phyloP scores from a whole-genome alignment of 257 asterid genomes.

The Rauvolfia tetraphylla region DNA sequence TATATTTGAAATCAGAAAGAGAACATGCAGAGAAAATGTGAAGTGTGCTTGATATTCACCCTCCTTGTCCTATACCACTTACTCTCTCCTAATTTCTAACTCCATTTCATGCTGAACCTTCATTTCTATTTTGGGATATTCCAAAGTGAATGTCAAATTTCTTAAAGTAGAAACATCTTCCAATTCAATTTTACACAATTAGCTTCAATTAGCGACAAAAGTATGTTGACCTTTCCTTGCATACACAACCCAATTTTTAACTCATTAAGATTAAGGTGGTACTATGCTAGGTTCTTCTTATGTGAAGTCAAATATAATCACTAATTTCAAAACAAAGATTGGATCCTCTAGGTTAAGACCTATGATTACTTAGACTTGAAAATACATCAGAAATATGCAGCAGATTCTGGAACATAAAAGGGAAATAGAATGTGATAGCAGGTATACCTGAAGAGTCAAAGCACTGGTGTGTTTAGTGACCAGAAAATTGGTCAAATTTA shows the following conservation, averaged over 20 bases:
- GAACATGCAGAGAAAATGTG: not conserved
- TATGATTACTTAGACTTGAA: not conserved
- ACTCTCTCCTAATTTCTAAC: not conserved
- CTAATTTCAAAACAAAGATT: not conserved
- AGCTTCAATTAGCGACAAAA: not conserved
- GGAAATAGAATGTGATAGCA: conserved; percentile 8
- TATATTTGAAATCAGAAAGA: not conserved
- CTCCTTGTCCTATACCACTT: not conserved
- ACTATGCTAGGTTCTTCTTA: not conserved
- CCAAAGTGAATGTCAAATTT: not conserved
- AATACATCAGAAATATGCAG: not conserved
- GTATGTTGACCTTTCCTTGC: not conserved
- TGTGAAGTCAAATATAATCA: not conserved
- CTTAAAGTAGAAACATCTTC: not conserved
- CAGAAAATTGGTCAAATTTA: conserved; percentile 64
- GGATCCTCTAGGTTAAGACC: not conserved
- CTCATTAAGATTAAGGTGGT: conserved; percentile 1
- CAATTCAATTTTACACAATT: not conserved
- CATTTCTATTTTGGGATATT: not conserved
- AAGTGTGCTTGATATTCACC: not conserved
- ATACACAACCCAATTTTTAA: not conserved
- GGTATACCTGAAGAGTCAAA: conserved; percentile 56
- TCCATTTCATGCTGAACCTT: not conserved
- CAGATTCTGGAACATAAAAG: not conserved
- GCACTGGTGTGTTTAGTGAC: conserved; percentile 73